phyloP scores from a whole-genome alignment of 495 filamentous ascomycete genomes.

The Lichenothelia convexa region DNA sequence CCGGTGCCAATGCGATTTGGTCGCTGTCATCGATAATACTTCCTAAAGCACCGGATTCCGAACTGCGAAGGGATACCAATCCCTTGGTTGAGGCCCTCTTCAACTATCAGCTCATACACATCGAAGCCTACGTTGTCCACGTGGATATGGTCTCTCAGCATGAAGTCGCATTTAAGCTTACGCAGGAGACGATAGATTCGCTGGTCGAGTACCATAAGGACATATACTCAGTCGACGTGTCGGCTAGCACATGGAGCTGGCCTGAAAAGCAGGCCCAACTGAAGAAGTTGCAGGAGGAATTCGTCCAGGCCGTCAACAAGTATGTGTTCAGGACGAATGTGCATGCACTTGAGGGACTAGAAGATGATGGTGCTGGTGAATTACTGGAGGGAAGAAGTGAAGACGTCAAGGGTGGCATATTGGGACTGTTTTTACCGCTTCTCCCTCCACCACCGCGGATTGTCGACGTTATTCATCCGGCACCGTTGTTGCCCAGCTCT shows the following conservation, averaged over 20 bases:
- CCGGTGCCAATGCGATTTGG: conserved; percentile 85
- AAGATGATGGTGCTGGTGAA: conserved; percentile 94
- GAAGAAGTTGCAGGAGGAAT: conserved; percentile 96
- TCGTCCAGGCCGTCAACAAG: conserved; percentile 91
- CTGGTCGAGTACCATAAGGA: conserved; percentile 97
- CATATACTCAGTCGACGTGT: conserved; percentile 78
- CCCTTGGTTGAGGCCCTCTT: conserved; percentile 78
- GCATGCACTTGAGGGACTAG: conserved; percentile 80
- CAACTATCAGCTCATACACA: conserved; percentile 86
- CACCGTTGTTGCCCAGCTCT: conserved; percentile 70
- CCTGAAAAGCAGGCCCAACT: conserved; percentile 88
- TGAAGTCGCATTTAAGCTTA: conserved; percentile 96
- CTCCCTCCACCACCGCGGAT: conserved; percentile 84
- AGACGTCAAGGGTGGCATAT: conserved; percentile 78
- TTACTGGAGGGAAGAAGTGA: conserved; percentile 80
- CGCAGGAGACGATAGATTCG: conserved; percentile 86
- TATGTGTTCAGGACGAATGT: conserved; percentile 88
- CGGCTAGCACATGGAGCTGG: conserved; percentile 85
- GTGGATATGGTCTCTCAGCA: conserved; percentile 97
- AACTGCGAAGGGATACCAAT: conserved; percentile 70
- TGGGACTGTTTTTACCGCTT: conserved; percentile 71
- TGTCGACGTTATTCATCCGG: conserved; percentile 76
- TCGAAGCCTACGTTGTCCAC: conserved; percentile 97
- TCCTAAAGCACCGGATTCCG: conserved; percentile 73
- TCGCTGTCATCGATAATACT: conserved; percentile 87